phyloP scores from a whole-genome alignment of 306 rosid species.

The Lotus japonicus region DNA sequence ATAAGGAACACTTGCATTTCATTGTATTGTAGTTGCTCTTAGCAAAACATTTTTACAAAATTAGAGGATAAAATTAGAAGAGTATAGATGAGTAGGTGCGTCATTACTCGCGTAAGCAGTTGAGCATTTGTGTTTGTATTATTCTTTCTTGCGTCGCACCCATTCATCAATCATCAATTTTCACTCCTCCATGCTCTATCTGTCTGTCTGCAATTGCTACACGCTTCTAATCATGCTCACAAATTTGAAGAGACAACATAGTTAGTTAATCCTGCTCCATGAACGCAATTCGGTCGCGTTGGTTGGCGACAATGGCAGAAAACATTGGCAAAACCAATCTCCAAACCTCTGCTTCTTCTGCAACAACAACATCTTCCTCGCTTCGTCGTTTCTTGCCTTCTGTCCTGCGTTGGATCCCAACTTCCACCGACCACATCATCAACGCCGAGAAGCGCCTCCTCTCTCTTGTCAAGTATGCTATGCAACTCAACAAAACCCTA shows the following conservation, averaged over 20 bases:
- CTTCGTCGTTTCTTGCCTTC: conserved; percentile 75
- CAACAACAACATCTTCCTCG: background rate
- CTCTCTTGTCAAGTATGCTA: conserved; percentile 69
- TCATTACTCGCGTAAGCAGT: conserved; percentile 26
- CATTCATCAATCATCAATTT: background rate
- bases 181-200: background rate
- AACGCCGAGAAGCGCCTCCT: conserved; percentile 91
- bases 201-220: too few species aligned
- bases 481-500: conserved; percentile 13
- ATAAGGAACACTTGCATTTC: too few species aligned
- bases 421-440: conserved; percentile 77
- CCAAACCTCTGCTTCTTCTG: conserved; percentile 20
- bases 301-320: conserved; percentile 53
- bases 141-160: background rate
- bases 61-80: too few species aligned
- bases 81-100: background rate
- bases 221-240: background rate
- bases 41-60: too few species aligned
- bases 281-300: conserved; percentile 49
- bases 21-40: too few species aligned
- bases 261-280: background rate
- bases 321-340: conserved; percentile 38
- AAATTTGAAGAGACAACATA: background rate
- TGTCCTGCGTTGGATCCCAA: conserved; percentile 82
- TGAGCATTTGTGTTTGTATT: too few species aligned